Conservation (phyloP, 2,329 filamentous ascomycete genomes). For the Botrytis fabae region DNA sequence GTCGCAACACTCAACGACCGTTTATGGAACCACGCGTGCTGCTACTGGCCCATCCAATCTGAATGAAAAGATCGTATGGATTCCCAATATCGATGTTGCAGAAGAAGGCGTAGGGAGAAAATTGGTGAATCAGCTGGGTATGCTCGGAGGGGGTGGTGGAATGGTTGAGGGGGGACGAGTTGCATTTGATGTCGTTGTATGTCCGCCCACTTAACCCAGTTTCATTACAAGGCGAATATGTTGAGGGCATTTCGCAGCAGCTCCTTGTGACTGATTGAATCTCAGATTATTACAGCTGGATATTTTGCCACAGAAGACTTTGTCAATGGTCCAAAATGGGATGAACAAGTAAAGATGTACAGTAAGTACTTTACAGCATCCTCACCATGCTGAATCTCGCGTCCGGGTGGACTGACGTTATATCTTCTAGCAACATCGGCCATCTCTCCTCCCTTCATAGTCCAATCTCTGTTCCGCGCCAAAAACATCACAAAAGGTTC, state of each 20-base stretch:
- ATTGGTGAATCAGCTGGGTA: constrained; percentile 48
- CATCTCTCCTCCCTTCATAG: constrained; percentile 52
- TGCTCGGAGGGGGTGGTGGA: constrained; percentile 35
- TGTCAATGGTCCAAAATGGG: constrained; percentile 59
- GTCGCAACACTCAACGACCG: constrained; percentile 47
- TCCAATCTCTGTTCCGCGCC: constrained; percentile 60
- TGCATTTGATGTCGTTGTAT: constrained; percentile 49
- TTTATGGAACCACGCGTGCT: constrained; percentile 62
- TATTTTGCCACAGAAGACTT: constrained; percentile 69
- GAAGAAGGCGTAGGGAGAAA: constrained; percentile 49
- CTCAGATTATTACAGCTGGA: constrained; percentile 67
- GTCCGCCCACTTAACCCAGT: constrained; percentile 29
- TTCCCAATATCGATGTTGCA: constrained; percentile 58
- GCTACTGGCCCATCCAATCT: constrained; percentile 46
- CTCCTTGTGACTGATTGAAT: constrained; percentile 30
- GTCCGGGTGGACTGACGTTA: constrained; percentile 42
- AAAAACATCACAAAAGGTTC: constrained; percentile 51
- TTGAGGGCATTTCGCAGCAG: neutral
- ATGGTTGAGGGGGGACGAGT: constrained; percentile 38
- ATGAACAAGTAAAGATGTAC: constrained; percentile 69
- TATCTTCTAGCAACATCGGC: constrained; percentile 33
- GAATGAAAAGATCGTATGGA: constrained; percentile 52
- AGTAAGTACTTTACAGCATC: constrained; percentile 61
- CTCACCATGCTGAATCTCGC: constrained; percentile 40
- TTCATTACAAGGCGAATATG: neutral